phyloP scores from a whole-genome alignment of 345 rosid species.

The Toxicodendron radicans region DNA sequence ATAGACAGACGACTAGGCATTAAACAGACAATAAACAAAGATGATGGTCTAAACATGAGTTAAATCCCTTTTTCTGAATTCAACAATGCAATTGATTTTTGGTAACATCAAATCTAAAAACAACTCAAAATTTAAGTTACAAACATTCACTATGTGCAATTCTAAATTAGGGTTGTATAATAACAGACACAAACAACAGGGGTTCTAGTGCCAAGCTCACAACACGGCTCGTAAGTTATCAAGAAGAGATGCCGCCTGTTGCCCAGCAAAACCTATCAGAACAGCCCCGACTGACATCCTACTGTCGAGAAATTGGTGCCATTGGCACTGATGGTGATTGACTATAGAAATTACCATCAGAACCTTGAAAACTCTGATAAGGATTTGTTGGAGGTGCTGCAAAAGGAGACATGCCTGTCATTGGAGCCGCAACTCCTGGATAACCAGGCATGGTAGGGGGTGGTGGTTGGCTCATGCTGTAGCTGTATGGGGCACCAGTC shows the following conservation, averaged over 20 bases:
- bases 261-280: conserved; percentile 1
- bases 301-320: conserved; percentile 70
- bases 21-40: background rate
- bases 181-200: conserved; percentile 13
- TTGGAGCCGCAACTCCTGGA: conserved; percentile 38
- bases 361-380: conserved; percentile 62
- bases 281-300: conserved; percentile 21
- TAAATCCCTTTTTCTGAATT: conserved; percentile 14
- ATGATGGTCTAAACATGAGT: background rate
- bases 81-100: conserved; percentile 13
- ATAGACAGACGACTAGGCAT: background rate
- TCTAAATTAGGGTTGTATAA: conserved; percentile 24
- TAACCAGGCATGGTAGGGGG: conserved; percentile 44
- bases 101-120: conserved; percentile 8
- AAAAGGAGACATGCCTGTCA: conserved; percentile 47
- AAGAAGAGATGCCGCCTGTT: background rate
- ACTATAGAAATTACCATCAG: conserved; percentile 65
- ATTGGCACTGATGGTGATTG: conserved; percentile 59
- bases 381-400: conserved; percentile 43
- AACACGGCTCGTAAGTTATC: background rate
- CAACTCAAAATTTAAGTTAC: conserved; percentile 20
- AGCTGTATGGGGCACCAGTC: conserved; percentile 52
- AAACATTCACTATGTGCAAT: conserved; percentile 36
- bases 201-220: background rate
- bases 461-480: conserved; percentile 45